Conservation (phyloP, 2,329 filamentous ascomycete species). For the Geosmithia morbida region DNA sequence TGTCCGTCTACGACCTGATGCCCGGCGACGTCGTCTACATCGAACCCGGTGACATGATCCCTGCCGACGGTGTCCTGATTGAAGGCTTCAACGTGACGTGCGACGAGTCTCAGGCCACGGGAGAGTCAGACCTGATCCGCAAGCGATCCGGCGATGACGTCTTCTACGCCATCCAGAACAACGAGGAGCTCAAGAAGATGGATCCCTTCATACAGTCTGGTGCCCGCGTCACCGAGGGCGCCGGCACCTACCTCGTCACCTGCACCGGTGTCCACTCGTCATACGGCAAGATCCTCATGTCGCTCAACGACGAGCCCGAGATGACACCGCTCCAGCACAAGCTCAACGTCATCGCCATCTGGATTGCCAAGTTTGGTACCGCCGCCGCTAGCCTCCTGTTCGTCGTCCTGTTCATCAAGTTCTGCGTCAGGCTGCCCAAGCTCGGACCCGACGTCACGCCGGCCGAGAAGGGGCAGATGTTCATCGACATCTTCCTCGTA, state of each 20-base stretch:
- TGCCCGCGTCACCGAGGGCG: conserved; percentile 61
- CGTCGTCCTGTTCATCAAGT: conserved; percentile 74
- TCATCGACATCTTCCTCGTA: conserved; percentile 63
- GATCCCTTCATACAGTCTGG: conserved; percentile 81
- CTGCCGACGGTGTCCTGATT: conserved; percentile 60
- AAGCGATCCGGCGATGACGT: conserved; percentile 56
- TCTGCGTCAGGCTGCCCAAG: conserved; percentile 52
- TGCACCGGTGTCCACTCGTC: conserved; percentile 60
- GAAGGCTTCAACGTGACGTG: conserved; percentile 62
- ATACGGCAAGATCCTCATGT: conserved; percentile 63
- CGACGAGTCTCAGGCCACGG: conserved; percentile 67
- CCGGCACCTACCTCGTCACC: conserved; percentile 61
- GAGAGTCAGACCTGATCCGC: conserved; percentile 62
- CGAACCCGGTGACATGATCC: conserved; percentile 63
- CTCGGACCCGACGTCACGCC: conserved; percentile 32
- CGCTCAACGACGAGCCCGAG: conserved; percentile 58
- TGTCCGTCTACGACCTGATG: conserved; percentile 55
- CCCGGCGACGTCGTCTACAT: conserved; percentile 58
- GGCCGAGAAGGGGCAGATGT: conserved; percentile 64
- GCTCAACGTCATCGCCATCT: conserved; percentile 59
- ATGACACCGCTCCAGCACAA: conserved; percentile 67
- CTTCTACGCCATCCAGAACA: conserved; percentile 51
- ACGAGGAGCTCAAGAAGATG: conserved; percentile 54
- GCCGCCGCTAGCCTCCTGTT: conserved; percentile 68
- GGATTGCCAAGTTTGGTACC: conserved; percentile 66